Evolutionary conservation across 75 land plant species (phyloP).

Genomic region (Picea sitchensis): DNA sequence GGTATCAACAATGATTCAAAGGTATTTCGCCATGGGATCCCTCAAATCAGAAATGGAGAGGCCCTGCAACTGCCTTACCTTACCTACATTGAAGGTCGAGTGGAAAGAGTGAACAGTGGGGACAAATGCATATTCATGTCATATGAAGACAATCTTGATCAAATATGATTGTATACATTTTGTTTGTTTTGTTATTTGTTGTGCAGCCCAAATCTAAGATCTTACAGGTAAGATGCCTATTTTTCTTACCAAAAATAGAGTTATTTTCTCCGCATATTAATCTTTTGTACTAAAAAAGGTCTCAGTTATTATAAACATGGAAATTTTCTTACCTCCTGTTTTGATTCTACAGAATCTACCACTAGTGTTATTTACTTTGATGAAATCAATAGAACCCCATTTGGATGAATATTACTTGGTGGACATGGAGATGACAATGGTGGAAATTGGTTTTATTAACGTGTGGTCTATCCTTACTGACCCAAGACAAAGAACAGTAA

Average conservation of each 20-base stretch:
- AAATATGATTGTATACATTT: no score
- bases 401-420: conserved; percentile 78
- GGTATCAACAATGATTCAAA: no score
- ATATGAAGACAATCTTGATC: no score
- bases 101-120: no score
- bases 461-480: conserved; percentile 56
- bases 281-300: neutral
- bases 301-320: neutral
- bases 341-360: conserved; percentile 38
- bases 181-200: no score
- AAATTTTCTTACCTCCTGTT: neutral
- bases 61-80: no score
- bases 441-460: conserved; percentile 61
- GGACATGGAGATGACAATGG: conserved; percentile 66
- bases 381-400: conserved; percentile 89
- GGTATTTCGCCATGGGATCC: no score
- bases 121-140: no score
- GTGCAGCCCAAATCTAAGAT: conserved; percentile 75
- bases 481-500: conserved; percentile 78
- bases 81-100: no score
- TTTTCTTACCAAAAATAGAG: neutral
- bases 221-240: conserved; percentile 54
- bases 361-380: conserved; percentile 69
- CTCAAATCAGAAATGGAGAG: no score
- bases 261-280: neutral